Conservation (phyloP, 352 stramenopile genomes). For the Globisporangium spiculum region DNA sequence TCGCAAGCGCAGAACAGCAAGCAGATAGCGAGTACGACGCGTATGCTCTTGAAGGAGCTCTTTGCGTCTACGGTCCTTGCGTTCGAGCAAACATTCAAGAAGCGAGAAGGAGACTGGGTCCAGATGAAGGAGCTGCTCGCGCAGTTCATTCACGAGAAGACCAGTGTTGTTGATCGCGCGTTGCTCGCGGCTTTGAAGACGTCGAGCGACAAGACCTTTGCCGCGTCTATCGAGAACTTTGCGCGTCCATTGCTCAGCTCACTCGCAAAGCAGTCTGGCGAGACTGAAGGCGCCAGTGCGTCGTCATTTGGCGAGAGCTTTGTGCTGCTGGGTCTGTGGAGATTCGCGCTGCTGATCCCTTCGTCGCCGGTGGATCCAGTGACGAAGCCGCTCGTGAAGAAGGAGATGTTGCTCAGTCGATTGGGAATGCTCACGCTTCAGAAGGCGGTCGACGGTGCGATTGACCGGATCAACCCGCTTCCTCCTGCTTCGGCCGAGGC, state of each 20-base stretch:
- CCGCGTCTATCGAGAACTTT: conserved; percentile 13
- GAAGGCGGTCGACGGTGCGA: conserved; percentile 50
- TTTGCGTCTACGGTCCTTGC: conserved; percentile 53
- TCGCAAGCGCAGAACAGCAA: conserved; percentile 20
- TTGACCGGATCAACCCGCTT: conserved; percentile 50
- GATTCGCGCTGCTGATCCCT: conserved; percentile 92
- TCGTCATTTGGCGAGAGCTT: conserved; percentile 65
- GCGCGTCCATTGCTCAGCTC: conserved; percentile 13
- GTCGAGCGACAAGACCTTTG: conserved; percentile 19
- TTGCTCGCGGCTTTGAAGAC: conserved; percentile 17
- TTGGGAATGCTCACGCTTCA: conserved; percentile 74
- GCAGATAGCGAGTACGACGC: conserved; percentile 21
- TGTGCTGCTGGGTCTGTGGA: conserved; percentile 91
- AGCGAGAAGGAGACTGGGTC: conserved; percentile 22
- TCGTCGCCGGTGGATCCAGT: conserved; percentile 95
- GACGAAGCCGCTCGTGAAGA: conserved; percentile 92
- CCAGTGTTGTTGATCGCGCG: background rate
- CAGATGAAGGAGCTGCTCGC: conserved; percentile 20
- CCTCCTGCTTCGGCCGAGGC: conserved; percentile 25
- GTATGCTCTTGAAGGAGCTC: conserved; percentile 39
- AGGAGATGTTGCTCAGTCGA: conserved; percentile 88
- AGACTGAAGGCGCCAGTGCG: background rate
- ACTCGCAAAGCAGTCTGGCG: background rate
- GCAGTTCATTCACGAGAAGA: background rate
- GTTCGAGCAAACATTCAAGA: conserved; percentile 44